phyloP scores from a whole-genome alignment of 441 rosid species.

The Brassica balearica region DNA sequence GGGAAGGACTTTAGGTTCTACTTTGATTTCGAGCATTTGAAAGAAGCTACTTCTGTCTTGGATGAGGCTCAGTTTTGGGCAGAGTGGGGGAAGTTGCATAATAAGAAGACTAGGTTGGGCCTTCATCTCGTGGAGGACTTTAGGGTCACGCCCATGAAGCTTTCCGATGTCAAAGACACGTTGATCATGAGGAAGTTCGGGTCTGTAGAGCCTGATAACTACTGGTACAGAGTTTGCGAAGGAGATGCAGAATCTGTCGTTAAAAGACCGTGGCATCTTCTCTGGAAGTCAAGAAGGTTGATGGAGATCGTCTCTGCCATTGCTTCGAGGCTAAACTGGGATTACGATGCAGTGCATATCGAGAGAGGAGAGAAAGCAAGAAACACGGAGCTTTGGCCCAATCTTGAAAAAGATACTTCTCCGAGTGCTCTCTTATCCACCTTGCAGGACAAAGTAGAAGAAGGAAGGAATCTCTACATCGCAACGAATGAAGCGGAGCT shows the following conservation, averaged over 20 bases:
- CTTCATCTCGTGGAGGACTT: conserved; percentile 79
- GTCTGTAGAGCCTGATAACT: conserved; percentile 86
- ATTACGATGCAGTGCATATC: conserved; percentile 81
- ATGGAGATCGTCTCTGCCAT: conserved; percentile 86
- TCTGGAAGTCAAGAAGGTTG: conserved; percentile 91
- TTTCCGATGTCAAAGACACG: conserved; percentile 63
- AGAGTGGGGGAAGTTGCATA: conserved; percentile 84
- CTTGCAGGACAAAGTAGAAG: conserved; percentile 71
- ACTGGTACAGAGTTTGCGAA: conserved; percentile 95
- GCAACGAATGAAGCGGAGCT: conserved; percentile 82
- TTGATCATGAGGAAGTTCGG: conserved; percentile 93
- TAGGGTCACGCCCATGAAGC: conserved; percentile 78
- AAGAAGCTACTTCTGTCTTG: conserved; percentile 84
- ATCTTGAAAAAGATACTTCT: conserved; percentile 80
- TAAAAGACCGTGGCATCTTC: conserved; percentile 83
- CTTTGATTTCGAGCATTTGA: conserved; percentile 94
- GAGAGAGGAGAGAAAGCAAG: conserved; percentile 87
- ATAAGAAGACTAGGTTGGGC: conserved; percentile 53
- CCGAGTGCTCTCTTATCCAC: conserved; percentile 71
- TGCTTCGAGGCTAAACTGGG: conserved; percentile 85
- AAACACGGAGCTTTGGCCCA: conserved; percentile 86
- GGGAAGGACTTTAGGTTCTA: conserved; percentile 94
- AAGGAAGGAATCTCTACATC: conserved; percentile 79
- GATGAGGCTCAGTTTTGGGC: conserved; percentile 90
- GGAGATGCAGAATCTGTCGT: conserved; percentile 87